phyloP scores from a whole-genome alignment of 2,329 filamentous ascomycete species.

The Teratosphaeria nubilosa region DNA sequence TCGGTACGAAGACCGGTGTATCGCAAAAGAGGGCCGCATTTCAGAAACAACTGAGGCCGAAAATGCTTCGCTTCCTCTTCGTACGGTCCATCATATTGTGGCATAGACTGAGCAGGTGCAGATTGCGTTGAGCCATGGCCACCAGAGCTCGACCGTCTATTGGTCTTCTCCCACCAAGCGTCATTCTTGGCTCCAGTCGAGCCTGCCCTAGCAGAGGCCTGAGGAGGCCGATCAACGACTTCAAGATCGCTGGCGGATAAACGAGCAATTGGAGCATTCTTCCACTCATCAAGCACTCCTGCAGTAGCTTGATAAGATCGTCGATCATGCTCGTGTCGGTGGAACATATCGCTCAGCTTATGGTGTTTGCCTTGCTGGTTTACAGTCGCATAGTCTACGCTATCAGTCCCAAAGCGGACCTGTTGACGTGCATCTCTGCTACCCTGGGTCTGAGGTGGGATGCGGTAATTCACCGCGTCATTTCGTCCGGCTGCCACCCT shows the following conservation, averaged over 20 bases:
- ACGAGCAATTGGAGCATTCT: constrained; percentile 28
- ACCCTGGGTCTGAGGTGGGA: constrained; percentile 28
- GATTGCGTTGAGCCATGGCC: constrained; percentile 16
- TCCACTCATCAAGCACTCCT: constrained; percentile 50
- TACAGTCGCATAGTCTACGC: constrained; percentile 5
- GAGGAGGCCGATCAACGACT: constrained; percentile 9
- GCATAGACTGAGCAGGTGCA: constrained; percentile 28
- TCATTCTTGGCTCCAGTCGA: constrained; percentile 13
- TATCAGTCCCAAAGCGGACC: constrained; percentile 30
- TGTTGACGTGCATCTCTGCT: constrained; percentile 28
- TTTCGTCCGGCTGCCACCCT: constrained; percentile 15
- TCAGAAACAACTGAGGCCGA: constrained; percentile 72
- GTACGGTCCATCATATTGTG: constrained; percentile 52
- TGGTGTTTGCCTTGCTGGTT: constrained; percentile 22
- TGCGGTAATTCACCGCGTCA: constrained; percentile 20
- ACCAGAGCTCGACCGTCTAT: constrained; percentile 13
- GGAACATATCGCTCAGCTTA: constrained; percentile 27
- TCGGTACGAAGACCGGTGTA: constrained; percentile 76
- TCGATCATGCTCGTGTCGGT: constrained; percentile 36
- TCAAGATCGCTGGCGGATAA: constrained; percentile 35
- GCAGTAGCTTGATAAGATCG: constrained; percentile 44
- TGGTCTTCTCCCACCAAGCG: constrained; percentile 64
- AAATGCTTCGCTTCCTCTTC: constrained; percentile 61
- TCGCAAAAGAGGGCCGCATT: constrained; percentile 80
- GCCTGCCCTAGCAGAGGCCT: background rate